A percentile compares a stretch with the other conserved stretches of the same genome.
Evolutionary conservation across 2,329 filamentous ascomycete species (phyloP).

Genomic region (Penicillium sp.): DNA sequence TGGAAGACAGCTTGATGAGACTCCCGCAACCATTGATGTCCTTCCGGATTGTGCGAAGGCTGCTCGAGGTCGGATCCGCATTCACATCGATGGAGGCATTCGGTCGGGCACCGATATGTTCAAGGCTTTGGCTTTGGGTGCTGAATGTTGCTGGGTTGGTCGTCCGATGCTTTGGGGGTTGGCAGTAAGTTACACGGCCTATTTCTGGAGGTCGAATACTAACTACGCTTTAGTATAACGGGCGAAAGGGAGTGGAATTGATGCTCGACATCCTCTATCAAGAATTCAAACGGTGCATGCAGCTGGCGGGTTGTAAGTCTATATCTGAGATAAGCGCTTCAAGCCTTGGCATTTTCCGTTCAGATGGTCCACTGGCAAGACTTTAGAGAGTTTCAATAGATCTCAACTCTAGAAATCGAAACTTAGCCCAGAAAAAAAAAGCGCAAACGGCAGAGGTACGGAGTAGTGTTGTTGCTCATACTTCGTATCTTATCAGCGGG

Average conservation of each 20-base stretch:
- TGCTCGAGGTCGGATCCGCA: constrained; percentile 32
- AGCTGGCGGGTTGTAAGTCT: constrained; percentile 27
- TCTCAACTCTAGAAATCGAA: not conserved
- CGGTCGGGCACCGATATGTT: constrained; percentile 37
- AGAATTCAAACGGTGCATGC: constrained; percentile 34
- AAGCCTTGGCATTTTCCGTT: constrained; percentile 18
- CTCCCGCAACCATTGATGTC: constrained; percentile 38
- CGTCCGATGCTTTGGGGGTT: constrained; percentile 36
- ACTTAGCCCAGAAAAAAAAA: not conserved
- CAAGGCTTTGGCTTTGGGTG: constrained; percentile 38
- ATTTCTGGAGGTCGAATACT: not conserved
- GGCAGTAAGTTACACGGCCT: constrained; percentile 25
- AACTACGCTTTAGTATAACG: constrained; percentile 25
- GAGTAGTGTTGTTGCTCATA: not conserved
- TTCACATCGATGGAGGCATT: constrained; percentile 37
- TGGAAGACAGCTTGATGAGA: constrained; percentile 39
- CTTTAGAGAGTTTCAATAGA: constrained; percentile 10
- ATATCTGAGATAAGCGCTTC: constrained; percentile 25
- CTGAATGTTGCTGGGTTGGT: constrained; percentile 34
- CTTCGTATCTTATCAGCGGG: constrained; percentile 1
- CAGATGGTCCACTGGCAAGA: constrained; percentile 22
- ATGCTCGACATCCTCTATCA: constrained; percentile 32
- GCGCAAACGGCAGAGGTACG: not conserved
- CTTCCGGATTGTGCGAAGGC: constrained; percentile 29
- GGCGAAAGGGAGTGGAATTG: constrained; percentile 32